Conservation (phyloP, 306 rosid genomes). For the Vicia villosa region DNA sequence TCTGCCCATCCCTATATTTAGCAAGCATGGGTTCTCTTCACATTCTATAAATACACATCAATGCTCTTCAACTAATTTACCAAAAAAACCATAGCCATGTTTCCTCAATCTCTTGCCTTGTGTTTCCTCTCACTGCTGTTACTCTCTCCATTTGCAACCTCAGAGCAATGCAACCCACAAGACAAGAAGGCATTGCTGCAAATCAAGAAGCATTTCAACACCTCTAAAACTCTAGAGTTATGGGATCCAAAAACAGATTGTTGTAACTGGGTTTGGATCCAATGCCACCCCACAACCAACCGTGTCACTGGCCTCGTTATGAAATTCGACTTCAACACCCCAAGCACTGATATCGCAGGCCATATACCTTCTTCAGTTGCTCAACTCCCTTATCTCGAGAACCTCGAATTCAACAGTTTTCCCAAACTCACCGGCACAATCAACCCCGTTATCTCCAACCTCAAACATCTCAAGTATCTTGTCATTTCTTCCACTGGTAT, state of each 20-base stretch:
- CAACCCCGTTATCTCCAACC: conserved; percentile 61
- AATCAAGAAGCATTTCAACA: conserved; percentile 61
- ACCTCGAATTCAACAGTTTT: conserved; percentile 50
- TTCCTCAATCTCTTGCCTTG: background rate
- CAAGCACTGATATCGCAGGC: conserved; percentile 38
- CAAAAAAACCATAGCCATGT: conserved; percentile 8
- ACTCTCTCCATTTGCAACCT: conserved; percentile 35
- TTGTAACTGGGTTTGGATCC: conserved; percentile 61
- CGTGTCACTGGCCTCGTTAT: conserved; percentile 65
- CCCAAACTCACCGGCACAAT: conserved; percentile 52
- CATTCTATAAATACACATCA: conserved; percentile 25
- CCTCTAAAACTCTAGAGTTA: conserved; percentile 52
- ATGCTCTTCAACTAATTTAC: background rate
- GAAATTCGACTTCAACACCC: background rate
- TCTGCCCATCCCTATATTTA: no score
- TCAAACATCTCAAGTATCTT: conserved; percentile 41
- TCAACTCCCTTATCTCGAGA: conserved; percentile 58
- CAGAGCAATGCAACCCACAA: conserved; percentile 59
- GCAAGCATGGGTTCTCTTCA: no score
- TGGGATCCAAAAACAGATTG: conserved; percentile 65
- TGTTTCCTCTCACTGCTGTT: conserved; percentile 27
- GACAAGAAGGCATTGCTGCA: conserved; percentile 71
- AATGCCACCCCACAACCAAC: conserved; percentile 53
- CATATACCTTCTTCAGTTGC: conserved; percentile 67
- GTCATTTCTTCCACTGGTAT: conserved; percentile 28